These are phyloP conservation scores for Sanguinoderma infundibulare DNA, from an alignment of 1,284 basidiomycete genomes.

Conservation along the genomic window DNA sequence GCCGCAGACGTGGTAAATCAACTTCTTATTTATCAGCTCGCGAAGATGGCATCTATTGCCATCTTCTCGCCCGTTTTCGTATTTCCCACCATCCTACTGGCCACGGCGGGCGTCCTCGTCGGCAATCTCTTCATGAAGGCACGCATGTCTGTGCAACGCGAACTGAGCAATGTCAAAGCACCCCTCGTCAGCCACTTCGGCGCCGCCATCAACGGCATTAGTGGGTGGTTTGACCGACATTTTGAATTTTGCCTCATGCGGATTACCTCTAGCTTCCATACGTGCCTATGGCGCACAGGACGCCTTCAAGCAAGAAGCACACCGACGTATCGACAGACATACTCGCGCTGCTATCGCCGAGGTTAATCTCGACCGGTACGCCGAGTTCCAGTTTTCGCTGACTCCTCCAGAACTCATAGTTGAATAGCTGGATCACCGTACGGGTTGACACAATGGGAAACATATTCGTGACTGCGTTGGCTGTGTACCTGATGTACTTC, in stretches of 20 bases:
- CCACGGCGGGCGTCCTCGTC: slow-evolving; percentile 47
- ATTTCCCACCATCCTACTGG: slow-evolving; percentile 44
- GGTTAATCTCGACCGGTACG: slow-evolving; percentile 55
- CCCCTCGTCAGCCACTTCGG: slow-evolving; percentile 76
- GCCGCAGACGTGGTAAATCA: slow-evolving; percentile 29
- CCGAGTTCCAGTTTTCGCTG: no score
- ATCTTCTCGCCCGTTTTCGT: slow-evolving; percentile 48
- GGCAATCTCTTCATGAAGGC: slow-evolving; percentile 66
- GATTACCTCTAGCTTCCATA: slow-evolving; percentile 52
- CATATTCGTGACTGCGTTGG: slow-evolving; percentile 54
- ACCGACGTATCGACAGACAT: slow-evolving; percentile 53
- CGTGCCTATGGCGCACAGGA: slow-evolving; percentile 63
- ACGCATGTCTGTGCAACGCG: slow-evolving; percentile 77
- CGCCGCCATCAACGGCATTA: slow-evolving; percentile 67
- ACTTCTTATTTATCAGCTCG: slow-evolving; percentile 37
- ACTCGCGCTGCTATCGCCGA: slow-evolving; percentile 49
- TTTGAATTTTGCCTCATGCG: not conserved
- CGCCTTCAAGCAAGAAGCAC: slow-evolving; percentile 49
- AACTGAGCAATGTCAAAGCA: slow-evolving; percentile 69
- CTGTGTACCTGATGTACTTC: slow-evolving; percentile 55
- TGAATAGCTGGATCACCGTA: slow-evolving; percentile 22
- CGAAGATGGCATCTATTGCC: slow-evolving; percentile 47
- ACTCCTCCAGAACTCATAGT: no score
- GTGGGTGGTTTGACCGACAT: slow-evolving; percentile 35
- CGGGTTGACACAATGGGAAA: slow-evolving; percentile 52